Evolutionary conservation across 345 rosid species (phyloP).

Genomic region (Chamaenerion angustifolium): DNA sequence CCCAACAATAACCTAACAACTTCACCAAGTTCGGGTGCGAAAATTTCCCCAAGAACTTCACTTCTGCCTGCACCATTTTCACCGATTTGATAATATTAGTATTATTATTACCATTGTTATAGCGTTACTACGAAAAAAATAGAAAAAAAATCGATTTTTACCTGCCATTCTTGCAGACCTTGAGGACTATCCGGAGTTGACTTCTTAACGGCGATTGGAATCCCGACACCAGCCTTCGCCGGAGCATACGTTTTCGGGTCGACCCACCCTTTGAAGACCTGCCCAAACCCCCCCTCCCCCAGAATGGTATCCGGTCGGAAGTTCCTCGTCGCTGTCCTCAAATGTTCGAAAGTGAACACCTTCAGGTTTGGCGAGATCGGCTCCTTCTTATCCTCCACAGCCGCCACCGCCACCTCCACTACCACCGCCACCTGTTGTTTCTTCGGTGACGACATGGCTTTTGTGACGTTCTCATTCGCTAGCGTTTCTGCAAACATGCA

Average conservation of each 20-base stretch:
- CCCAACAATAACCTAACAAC: constrained; percentile 75
- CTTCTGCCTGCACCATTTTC: constrained; percentile 44
- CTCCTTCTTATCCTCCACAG: background rate
- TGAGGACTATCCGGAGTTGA: constrained; percentile 62
- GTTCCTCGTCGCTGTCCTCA: constrained; percentile 58
- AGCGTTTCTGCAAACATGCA: too few relatives aligned
- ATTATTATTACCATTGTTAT: too few relatives aligned
- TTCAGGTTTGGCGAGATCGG: constrained; percentile 25
- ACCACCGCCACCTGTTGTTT: background rate
- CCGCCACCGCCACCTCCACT: background rate
- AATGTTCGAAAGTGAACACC: constrained; percentile 36
- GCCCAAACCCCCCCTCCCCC: constrained; percentile 91
- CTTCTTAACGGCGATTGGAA: constrained; percentile 78
- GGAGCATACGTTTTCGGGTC: constrained; percentile 50
- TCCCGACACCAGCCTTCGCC: constrained; percentile 45
- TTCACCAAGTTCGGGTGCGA: constrained; percentile 73
- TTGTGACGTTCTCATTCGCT: too few relatives aligned
- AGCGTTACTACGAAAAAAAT: too few relatives aligned
- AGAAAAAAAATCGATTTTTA: constrained; percentile 6
- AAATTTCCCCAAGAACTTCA: constrained; percentile 63
- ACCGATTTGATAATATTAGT: too few relatives aligned
- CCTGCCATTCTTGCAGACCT: constrained; percentile 80
- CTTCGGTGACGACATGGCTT: background rate
- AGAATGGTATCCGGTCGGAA: constrained; percentile 55
- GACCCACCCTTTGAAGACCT: constrained; percentile 80